phyloP scores from a whole-genome alignment of 306 rosid species.

The Corylus heterophylla region DNA sequence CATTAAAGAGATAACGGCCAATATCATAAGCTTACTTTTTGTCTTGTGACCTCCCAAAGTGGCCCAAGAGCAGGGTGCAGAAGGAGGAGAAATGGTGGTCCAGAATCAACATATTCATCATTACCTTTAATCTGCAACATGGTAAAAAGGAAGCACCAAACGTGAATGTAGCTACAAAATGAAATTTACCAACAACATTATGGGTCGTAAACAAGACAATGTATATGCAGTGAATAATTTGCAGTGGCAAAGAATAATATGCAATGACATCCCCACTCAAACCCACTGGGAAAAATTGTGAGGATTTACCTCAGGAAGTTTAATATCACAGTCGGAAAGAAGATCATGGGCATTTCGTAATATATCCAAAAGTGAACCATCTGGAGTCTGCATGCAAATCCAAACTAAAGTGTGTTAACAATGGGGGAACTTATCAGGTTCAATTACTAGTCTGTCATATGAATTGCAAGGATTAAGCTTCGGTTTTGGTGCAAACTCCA shows the following conservation, averaged over 20 bases:
- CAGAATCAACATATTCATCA: slow-evolving; percentile 69
- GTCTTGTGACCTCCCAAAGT: slow-evolving; percentile 93
- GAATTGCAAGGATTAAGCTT: slow-evolving; percentile 10
- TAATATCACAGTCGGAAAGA: slow-evolving; percentile 74
- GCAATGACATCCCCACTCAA: slow-evolving; percentile 24
- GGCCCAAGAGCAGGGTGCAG: slow-evolving; percentile 98
- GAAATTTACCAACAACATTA: slow-evolving; percentile 9
- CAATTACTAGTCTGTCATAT: slow-evolving; percentile 21
- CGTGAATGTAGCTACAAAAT: slow-evolving; percentile 3
- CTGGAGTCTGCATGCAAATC: slow-evolving; percentile 77
- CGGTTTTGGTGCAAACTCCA: background rate
- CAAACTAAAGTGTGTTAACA: slow-evolving; percentile 16
- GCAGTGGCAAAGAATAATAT: slow-evolving; percentile 25
- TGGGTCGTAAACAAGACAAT: slow-evolving; percentile 25
- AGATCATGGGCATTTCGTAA: slow-evolving; percentile 80
- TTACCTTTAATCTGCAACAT: slow-evolving; percentile 71
- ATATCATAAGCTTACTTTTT: slow-evolving; percentile 54
- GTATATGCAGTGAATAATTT: slow-evolving; percentile 5
- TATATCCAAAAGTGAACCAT: slow-evolving; percentile 83
- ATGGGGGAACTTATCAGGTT: slow-evolving; percentile 8
- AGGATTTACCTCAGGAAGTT: slow-evolving; percentile 74
- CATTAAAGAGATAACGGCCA: slow-evolving; percentile 3
- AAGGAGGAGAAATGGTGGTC: slow-evolving; percentile 91
- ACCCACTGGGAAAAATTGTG: slow-evolving; percentile 10
- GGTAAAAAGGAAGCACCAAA: slow-evolving; percentile 18